Base-by-base conservation (phyloP, 768 basidiomycete genomes). In the Pulveroboletus sp. region DNA sequence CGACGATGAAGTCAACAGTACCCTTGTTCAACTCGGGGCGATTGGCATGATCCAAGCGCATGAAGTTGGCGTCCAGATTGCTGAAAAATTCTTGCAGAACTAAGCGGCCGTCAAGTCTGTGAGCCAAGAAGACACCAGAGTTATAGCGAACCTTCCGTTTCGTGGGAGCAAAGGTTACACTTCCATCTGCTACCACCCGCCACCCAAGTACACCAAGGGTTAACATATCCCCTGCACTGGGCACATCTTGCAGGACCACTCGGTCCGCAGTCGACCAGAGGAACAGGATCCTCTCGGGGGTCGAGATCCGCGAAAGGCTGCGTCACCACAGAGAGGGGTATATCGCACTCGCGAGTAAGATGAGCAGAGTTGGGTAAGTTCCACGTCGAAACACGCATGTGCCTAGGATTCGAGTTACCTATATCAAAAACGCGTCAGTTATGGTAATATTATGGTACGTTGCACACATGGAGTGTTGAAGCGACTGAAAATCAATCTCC, bases 321-420 rank as follows among this genome's bases (percentile, higher is more conserved):
- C 20, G 97, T 78, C 30, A 90, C 73, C 3, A 92, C 83, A 13
- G 82, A 86, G 38, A 98, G 71, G 1, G 96, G 96, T 36, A 98
- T 80, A 38, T 82, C 80, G 46, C 93, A 90, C 22, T 93, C 86
- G 3, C 78, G 73, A 2, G 91, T 82, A 13, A 99, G 78, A 38
- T 85, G 82, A 14, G 85, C 82, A 2, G 87, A 83, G 51, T 78
- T 78, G 2, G 96, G 96, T 22, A 98, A 71, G 62, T 85, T 86
- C 82, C 93, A 93, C 6, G 93, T 91, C 14, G 96, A 86, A 49
- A 91, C 75, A 30, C 96, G 85, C 39, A 95, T 77, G 66, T 88
- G 92, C 61, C 89, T 88, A 8, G 96, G 96, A 13, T 88, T 89
- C 4, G 93, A 89, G 69, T 95, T 97, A 50, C 95, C 85, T 83